Percentiles rank a stretch among this genome's conserved stretches.
phyloP scores from a whole-genome alignment of 2,329 filamentous ascomycete species.

The Didymella lethalis region DNA sequence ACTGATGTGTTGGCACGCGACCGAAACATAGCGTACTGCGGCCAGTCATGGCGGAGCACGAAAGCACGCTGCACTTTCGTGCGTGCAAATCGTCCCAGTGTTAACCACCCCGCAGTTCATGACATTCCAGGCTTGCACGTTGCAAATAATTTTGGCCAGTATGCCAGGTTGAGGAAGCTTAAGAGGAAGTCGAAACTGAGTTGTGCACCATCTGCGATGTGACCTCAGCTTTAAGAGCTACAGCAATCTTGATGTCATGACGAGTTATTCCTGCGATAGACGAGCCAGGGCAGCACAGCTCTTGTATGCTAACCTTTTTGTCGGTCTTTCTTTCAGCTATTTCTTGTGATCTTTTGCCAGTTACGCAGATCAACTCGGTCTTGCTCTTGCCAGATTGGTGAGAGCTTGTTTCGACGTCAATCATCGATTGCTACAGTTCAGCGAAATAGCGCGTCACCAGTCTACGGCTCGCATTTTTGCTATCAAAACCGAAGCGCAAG shows the following conservation, averaged over 20 bases:
- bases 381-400: not conserved
- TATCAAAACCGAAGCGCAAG: not conserved
- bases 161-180: too few species aligned
- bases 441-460: not conserved
- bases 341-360: too few species aligned
- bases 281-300: not conserved
- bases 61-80: conserved; percentile 50
- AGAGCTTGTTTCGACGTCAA: not conserved
- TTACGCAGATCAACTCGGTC: not conserved
- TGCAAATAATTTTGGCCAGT: too few species aligned
- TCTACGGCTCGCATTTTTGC: too few species aligned
- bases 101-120: conserved; percentile 36
- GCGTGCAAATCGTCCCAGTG: conserved; percentile 42
- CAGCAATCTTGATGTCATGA: too few species aligned
- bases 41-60: conserved; percentile 39
- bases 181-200: too few species aligned
- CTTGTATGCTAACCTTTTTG: not conserved
- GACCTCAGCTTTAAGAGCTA: too few species aligned
- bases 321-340: too few species aligned
- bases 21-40: conserved; percentile 25
- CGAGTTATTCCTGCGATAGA: too few species aligned
- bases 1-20: conserved; percentile 45
- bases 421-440: not conserved
- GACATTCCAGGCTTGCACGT: not conserved
- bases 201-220: too few species aligned